Conservation (phyloP, 2,329 filamentous ascomycete genomes). For the Juglanconis oblonga region DNA sequence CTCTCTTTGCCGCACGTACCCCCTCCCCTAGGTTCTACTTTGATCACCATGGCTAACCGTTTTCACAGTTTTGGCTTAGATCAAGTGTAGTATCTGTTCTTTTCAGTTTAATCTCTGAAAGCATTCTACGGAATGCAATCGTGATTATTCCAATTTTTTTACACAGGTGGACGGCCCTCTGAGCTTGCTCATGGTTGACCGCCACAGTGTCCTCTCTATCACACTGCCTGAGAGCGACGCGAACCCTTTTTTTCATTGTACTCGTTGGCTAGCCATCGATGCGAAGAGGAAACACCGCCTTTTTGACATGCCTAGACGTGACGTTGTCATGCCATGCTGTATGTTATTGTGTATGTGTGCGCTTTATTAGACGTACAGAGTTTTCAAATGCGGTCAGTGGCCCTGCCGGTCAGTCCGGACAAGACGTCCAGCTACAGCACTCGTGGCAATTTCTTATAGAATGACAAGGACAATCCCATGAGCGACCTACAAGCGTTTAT, state of each 20-base stretch:
- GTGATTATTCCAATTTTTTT: slow-evolving; percentile 74
- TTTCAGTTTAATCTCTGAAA: slow-evolving; percentile 83
- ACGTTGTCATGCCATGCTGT: too few species aligned
- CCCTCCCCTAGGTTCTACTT: background rate
- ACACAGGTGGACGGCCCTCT: slow-evolving; percentile 48
- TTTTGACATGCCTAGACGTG: too few species aligned
- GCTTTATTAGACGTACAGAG: too few species aligned
- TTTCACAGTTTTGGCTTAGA: slow-evolving; percentile 44
- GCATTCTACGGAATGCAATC: slow-evolving; percentile 59
- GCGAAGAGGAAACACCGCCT: slow-evolving; percentile 48
- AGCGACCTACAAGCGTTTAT: too few species aligned
- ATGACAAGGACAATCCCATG: too few species aligned
- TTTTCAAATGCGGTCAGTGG: too few species aligned
- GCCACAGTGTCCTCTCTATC: slow-evolving; percentile 69
- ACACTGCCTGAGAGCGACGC: slow-evolving; percentile 69
- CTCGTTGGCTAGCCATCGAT: slow-evolving; percentile 43
- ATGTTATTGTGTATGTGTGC: too few species aligned
- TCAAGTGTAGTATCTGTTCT: slow-evolving; percentile 80
- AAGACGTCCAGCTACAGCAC: too few species aligned
- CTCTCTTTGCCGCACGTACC: slow-evolving; percentile 35
- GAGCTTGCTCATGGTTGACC: slow-evolving; percentile 63
- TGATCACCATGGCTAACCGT: background rate
- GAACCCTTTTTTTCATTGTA: slow-evolving; percentile 58
- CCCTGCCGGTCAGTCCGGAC: too few species aligned
- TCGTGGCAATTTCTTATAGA: too few species aligned